Evolutionary conservation across 1,139 yeast genomes (phyloP), one percentile per base, ranked within the genome.

Genomic region (Sugiyamaella neomexicana): DNA sequence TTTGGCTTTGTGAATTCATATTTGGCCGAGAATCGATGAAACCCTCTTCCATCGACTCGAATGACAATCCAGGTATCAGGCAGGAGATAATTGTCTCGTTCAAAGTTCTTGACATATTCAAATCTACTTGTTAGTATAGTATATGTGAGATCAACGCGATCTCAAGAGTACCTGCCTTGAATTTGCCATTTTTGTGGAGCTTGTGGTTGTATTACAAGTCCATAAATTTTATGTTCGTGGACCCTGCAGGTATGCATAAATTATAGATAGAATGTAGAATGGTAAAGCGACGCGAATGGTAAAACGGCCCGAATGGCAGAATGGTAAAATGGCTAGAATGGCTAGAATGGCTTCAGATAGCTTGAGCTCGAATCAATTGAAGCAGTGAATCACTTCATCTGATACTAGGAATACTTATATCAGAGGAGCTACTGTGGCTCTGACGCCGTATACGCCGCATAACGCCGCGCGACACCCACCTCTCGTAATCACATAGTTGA

Each of bases 11-110:
- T 80, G 68, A 95, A 93, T 1, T 80, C 70, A 68, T 93, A 95
- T 57, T 73, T 73, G 40, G 79, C 79, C 5, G 96, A 84, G 63
- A 93, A 86, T 54, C 65, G 84, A 71, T 93, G 99, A 69, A 93
- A 93, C 25, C 96, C 96, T 62, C 95, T 81, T 1, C 99, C 99
- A 66, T 93, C 99, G 0, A 93, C 83, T 48, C 99, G 76, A 12
- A 95, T 80, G 23, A 93, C 85, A 10, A 93, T 83, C 71, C 84
- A 86, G 0, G 95, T 83, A 53, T 89, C 86, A 0, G 93, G 96
- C 0, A 93, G 77, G 5, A 95, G 75, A 38, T 75, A 73, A 65
- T 83, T 83, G 58, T 87, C 93, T 40, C 81, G 74, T 69, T 93
- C 99, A 69, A 89, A 93, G 56, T 75, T 73, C 63, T 83, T 85